Conservation (phyloP, 805 yeast genomes). For the Maudiozyma bulderi region DNA sequence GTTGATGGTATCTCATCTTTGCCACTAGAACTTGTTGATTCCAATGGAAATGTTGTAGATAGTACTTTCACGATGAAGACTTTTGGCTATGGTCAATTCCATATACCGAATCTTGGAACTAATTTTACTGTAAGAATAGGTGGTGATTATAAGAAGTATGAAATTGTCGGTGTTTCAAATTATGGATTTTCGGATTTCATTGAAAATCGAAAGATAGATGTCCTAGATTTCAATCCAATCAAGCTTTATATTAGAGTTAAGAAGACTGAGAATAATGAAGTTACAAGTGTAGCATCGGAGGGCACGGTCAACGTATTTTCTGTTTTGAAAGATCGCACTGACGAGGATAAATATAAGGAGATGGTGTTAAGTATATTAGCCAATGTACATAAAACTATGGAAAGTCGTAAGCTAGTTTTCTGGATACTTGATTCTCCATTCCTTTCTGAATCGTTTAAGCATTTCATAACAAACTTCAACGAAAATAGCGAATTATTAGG, state of each 20-base stretch:
- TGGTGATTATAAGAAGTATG: constrained; percentile 13
- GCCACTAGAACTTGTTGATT: constrained; percentile 39
- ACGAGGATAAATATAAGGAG: constrained; percentile 9
- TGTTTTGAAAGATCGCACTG: constrained; percentile 9
- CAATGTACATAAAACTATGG: background rate
- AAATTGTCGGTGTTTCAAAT: constrained; percentile 15
- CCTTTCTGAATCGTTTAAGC: constrained; percentile 33
- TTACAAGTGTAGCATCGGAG: background rate
- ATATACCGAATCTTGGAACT: constrained; percentile 4
- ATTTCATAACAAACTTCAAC: constrained; percentile 38
- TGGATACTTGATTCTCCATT: constrained; percentile 80
- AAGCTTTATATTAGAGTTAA: constrained; percentile 16
- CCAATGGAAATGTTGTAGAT: constrained; percentile 17
- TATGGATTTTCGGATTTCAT: constrained; percentile 21
- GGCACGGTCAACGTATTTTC: constrained; percentile 15
- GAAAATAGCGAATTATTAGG: background rate
- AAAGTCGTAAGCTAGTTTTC: constrained; percentile 43
- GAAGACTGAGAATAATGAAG: background rate
- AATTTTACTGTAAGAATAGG: constrained; percentile 10
- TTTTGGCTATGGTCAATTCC: constrained; percentile 73
- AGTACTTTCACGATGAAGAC: constrained; percentile 72
- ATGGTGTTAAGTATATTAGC: constrained; percentile 11
- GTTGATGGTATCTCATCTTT: constrained; percentile 36
- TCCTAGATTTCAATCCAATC: constrained; percentile 12
- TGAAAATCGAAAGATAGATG: constrained; percentile 6